A percentile compares a stretch with the other conserved stretches of the same genome.
Evolutionary conservation across 164 flowering plant genomes (phyloP).

Genomic region (Magnolia changhungtana): DNA sequence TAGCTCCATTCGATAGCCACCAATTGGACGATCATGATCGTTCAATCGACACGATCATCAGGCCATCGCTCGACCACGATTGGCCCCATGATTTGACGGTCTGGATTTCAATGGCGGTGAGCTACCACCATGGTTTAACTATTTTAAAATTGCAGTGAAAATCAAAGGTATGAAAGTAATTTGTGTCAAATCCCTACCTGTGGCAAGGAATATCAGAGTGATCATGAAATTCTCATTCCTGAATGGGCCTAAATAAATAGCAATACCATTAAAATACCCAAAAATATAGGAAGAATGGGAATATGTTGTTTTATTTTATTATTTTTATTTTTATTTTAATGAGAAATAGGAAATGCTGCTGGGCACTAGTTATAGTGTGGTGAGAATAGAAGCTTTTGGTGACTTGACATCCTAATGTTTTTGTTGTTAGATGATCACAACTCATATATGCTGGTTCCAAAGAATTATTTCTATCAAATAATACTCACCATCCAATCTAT

Average conservation of each 20-base stretch:
- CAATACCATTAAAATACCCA: neutral
- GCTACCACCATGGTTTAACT: neutral
- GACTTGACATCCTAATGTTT: neutral
- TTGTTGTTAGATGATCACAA: neutral
- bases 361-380: conserved; percentile 19
- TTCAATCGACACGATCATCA: neutral
- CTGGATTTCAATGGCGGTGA: neutral
- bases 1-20: neutral
- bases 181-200: neutral
- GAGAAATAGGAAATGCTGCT: conserved; percentile 24
- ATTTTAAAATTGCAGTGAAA: too few relatives aligned
- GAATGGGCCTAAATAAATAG: neutral
- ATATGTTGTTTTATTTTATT: neutral
- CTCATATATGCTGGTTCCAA: neutral
- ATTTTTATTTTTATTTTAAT: neutral
- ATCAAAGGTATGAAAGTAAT: neutral
- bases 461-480: neutral
- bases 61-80: neutral
- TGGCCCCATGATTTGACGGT: neutral
- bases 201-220: neutral
- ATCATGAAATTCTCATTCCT: neutral
- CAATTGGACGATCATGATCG: neutral
- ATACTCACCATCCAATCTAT: neutral
- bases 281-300: neutral
- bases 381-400: neutral